A percentile compares a stretch with the other conserved stretches of the same genome.
phyloP scores from a whole-genome alignment of 139 green algal species.

The Chlamydomonas urium region DNA sequence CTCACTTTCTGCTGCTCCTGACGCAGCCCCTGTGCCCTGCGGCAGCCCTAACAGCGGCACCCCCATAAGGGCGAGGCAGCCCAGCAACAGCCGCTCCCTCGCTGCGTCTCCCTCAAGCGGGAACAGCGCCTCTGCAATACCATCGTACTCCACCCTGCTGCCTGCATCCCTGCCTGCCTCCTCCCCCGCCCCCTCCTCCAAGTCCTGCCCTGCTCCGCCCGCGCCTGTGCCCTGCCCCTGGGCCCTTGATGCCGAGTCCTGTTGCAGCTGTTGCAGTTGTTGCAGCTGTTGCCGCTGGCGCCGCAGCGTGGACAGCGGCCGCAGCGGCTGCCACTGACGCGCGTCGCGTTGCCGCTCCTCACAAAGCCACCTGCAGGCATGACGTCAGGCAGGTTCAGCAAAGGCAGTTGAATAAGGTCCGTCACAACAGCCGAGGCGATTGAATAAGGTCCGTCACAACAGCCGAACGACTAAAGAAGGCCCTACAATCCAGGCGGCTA shows the following conservation, averaged over 20 bases:
- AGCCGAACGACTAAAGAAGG: too few relatives aligned
- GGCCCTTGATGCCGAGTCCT: too few relatives aligned
- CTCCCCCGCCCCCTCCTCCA: neutral
- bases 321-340: neutral
- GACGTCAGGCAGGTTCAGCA: too few relatives aligned
- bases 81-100: conserved; percentile 36
- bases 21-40: too few relatives aligned
- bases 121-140: conserved; percentile 29
- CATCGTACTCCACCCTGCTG: conserved; percentile 21
- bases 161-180: neutral
- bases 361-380: conserved; percentile 14
- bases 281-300: neutral
- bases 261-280: too few relatives aligned
- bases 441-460: too few relatives aligned
- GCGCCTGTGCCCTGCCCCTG: too few relatives aligned
- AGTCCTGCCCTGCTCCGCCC: too few relatives aligned
- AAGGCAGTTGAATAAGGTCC: too few relatives aligned
- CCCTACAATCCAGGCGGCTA: too few relatives aligned
- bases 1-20: too few relatives aligned
- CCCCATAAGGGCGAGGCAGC: conserved; percentile 54
- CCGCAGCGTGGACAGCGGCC: neutral
- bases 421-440: too few relatives aligned
- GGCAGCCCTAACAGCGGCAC: conserved; percentile 35
- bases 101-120: conserved; percentile 26
- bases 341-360: conserved; percentile 14